Percentiles rank a stretch among this genome's conserved stretches.
Evolutionary conservation across 345 rosid species (phyloP).

Genomic region (Citrus sp.): DNA sequence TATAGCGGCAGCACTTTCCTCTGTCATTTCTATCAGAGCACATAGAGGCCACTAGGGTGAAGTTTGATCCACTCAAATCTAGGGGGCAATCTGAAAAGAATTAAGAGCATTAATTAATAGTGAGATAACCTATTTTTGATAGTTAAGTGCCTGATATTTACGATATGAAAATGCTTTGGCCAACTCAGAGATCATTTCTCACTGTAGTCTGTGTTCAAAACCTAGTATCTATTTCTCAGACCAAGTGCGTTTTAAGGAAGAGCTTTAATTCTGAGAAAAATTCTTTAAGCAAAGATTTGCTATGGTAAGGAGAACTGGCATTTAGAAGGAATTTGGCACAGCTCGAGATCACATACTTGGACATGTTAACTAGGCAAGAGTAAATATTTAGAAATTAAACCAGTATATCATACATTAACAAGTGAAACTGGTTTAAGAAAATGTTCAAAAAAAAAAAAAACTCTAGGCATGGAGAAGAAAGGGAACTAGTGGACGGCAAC

Average conservation of each 20-base stretch:
- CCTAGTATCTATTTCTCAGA: not conserved
- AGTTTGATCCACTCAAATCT: constrained; percentile 70
- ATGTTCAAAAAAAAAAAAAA: not conserved
- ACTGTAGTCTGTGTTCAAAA: not conserved
- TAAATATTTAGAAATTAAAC: not conserved
- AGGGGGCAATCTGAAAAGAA: constrained; percentile 73
- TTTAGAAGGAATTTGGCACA: not conserved
- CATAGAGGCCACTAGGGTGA: constrained; percentile 69
- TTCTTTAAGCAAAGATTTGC: not conserved
- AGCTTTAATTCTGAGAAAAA: not conserved
- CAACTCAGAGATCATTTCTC: not conserved
- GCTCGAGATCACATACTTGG: not conserved
- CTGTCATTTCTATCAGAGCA: constrained; percentile 57
- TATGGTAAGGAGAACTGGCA: not conserved
- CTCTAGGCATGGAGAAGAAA: not conserved
- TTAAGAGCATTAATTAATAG: constrained; percentile 8
- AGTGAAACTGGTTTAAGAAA: not conserved
- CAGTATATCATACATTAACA: not conserved
- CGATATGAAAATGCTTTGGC: not conserved
- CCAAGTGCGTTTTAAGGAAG: not conserved
- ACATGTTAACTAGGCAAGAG: not conserved
- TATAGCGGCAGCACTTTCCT: constrained; percentile 92
- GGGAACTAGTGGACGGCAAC: not conserved
- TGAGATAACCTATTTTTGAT: not conserved
- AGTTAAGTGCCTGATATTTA: not conserved